Evolutionary conservation across 805 yeast genomes (phyloP), one percentile per base, ranked within the genome.

Genomic region (Wickerhamomyces mucosus): DNA sequence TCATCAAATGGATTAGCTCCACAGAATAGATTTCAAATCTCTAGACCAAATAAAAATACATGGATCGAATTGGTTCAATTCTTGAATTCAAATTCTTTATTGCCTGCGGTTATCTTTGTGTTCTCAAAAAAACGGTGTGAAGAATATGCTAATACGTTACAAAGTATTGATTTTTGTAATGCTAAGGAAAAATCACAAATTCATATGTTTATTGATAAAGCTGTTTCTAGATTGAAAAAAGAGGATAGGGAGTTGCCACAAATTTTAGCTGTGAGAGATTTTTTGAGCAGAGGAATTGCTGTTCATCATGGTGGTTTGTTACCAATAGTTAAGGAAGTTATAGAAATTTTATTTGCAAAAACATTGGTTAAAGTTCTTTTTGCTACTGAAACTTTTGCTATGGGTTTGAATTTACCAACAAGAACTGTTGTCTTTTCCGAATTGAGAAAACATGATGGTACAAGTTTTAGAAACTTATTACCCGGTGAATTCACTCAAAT

Each of bases 401-500:
- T 92, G 97, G 98, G 98, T 11, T 69, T 92, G 52, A 92, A 92
- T 52, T 63, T 92, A 50, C 98, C 98, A 10, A 89, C 98, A 0
- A 76, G 95, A 59, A 92, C 98, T 0, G 98, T 92, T 21, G 88
- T 89, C 1, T 92, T 92, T 54, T 72, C 85, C 39, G 84, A 80
- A 28, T 61, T 80, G 30, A 63, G 89, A 42, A 92, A 92, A 50
- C 95, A 89, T 53, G 98, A 92, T 51, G 97, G 97, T 28, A 69
- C 76, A 19, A 71, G 72, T 0, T 75, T 84, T 56, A 69, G 98
- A 56, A 72, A 79, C 48, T 64, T 92, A 38, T 67, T 79, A 8
- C 96, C 98, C 0, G 98, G 98, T 33, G 98, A 92, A 54, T 92
- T 89, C 53, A 92, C 97, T 1, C 98, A 89, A 58, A 92, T 92